A percentile compares a stretch with the other conserved stretches of the same genome.
phyloP scores from a whole-genome alignment of 192 early-diverging fungal genomes.

The Allomyces javanicus region DNA sequence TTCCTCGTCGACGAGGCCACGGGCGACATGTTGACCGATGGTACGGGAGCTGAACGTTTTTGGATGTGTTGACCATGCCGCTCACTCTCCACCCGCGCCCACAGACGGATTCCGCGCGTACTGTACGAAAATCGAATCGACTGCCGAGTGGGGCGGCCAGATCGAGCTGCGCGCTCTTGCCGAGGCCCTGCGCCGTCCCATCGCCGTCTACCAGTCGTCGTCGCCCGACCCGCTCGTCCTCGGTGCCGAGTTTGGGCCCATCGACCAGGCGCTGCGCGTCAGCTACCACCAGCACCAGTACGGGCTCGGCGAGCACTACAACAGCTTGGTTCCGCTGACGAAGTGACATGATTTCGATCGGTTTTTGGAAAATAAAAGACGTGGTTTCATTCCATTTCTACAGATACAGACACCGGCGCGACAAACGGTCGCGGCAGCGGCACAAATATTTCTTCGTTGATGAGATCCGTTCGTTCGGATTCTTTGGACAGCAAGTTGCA shows the following conservation, averaged over 20 bases:
- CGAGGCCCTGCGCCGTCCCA: neutral
- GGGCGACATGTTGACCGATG: neutral
- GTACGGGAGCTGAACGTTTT: neutral
- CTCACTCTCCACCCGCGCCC: too few relatives aligned
- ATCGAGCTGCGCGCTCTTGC: neutral
- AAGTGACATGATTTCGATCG: neutral
- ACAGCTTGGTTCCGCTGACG: neutral
- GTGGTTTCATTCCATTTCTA: too few relatives aligned
- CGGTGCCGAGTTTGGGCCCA: neutral
- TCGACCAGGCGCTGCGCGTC: neutral
- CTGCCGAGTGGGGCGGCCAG: neutral
- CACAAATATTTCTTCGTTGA: too few relatives aligned
- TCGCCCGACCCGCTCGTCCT: neutral
- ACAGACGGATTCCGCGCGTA: too few relatives aligned
- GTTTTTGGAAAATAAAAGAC: too few relatives aligned
- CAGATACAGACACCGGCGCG: too few relatives aligned
- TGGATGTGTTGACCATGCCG: neutral
- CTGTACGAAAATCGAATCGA: neutral
- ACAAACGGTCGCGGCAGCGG: too few relatives aligned
- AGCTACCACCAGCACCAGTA: neutral
- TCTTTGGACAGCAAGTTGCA: too few relatives aligned
- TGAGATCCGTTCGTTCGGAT: too few relatives aligned
- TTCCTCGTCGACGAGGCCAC: neutral
- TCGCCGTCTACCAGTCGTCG: neutral
- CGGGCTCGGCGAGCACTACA: neutral